These are phyloP conservation scores for Blastobotrys serpentis DNA, from an alignment of 1,139 yeast species.

Conservation along the genomic window DNA sequence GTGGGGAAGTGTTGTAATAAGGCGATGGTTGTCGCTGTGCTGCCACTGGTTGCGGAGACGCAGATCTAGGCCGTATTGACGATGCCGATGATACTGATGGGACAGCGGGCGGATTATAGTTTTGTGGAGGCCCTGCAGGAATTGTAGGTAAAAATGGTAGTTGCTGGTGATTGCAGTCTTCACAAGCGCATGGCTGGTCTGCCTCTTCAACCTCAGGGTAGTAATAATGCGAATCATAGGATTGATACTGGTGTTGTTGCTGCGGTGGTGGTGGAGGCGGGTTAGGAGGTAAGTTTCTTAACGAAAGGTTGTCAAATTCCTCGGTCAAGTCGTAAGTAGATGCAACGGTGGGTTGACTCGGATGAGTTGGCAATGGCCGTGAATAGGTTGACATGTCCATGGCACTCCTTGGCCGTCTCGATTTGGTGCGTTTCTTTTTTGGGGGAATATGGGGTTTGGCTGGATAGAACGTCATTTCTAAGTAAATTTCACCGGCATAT, in stretches of 20 bases:
- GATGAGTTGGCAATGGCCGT: constrained; percentile 9
- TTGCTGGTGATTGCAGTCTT: constrained; percentile 6
- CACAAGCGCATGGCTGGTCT: background rate
- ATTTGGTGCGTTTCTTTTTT: constrained; percentile 18
- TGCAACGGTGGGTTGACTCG: constrained; percentile 7
- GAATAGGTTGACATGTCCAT: constrained; percentile 8
- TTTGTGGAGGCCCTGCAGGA: constrained; percentile 4
- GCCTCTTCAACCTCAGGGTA: constrained; percentile 2
- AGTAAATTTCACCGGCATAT: constrained; percentile 82
- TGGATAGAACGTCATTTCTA: constrained; percentile 92
- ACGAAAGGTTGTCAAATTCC: constrained; percentile 16
- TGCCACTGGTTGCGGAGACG: constrained; percentile 13
- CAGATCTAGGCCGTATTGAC: constrained; percentile 6
- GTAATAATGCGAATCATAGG: constrained; percentile 4
- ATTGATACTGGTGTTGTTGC: background rate
- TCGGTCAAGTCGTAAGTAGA: constrained; percentile 6
- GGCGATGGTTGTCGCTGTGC: constrained; percentile 9
- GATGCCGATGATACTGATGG: background rate
- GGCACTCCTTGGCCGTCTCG: constrained; percentile 1
- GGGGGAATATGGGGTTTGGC: constrained; percentile 29
- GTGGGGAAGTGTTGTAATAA: constrained; percentile 14
- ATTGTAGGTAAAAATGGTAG: constrained; percentile 9
- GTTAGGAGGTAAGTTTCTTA: background rate
- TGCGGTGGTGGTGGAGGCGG: background rate
- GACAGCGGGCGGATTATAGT: constrained; percentile 6